These are phyloP conservation scores for Leishmania braziliensis DNA, from an alignment of 208 protist genomes.

Conservation along the genomic window DNA sequence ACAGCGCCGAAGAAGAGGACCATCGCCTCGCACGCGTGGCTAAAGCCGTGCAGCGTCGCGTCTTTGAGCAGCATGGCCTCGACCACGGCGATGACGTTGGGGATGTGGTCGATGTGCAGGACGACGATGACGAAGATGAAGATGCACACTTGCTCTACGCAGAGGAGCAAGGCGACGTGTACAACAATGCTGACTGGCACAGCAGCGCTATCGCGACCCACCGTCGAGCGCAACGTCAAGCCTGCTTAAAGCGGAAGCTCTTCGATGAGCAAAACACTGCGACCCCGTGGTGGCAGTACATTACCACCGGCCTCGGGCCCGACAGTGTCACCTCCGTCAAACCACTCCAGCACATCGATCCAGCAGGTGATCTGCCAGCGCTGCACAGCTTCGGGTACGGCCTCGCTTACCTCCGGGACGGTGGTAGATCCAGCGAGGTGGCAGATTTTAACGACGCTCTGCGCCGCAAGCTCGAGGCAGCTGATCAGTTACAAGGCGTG, in stretches of 20 bases:
- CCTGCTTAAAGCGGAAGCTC: slow-evolving; percentile 26
- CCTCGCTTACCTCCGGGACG: slow-evolving; percentile 32
- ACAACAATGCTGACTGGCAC: neutral
- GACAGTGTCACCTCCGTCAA: slow-evolving; percentile 54
- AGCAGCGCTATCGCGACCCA: neutral
- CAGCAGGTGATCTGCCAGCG: slow-evolving; percentile 52
- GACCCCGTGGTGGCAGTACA: slow-evolving; percentile 85
- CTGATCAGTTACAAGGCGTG: slow-evolving; percentile 69
- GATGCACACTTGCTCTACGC: neutral
- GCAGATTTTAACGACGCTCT: slow-evolving; percentile 40
- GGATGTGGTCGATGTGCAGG: neutral
- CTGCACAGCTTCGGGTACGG: slow-evolving; percentile 84
- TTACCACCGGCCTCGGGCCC: slow-evolving; percentile 60
- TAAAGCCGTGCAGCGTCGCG: slow-evolving; percentile 11
- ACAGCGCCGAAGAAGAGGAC: neutral
- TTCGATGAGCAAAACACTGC: slow-evolving; percentile 52
- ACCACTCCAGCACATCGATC: slow-evolving; percentile 51
- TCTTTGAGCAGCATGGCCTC: slow-evolving; percentile 15
- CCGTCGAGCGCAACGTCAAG: neutral
- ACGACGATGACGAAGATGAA: neutral
- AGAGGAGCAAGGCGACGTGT: neutral
- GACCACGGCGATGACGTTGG: slow-evolving; percentile 12
- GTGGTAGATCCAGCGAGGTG: slow-evolving; percentile 32
- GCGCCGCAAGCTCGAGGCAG: slow-evolving; percentile 62
- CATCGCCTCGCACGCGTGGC: slow-evolving; percentile 7